These are phyloP conservation scores for Alternaria infectoria DNA, from an alignment of 2,329 filamentous ascomycete genomes.

Conservation along the genomic window DNA sequence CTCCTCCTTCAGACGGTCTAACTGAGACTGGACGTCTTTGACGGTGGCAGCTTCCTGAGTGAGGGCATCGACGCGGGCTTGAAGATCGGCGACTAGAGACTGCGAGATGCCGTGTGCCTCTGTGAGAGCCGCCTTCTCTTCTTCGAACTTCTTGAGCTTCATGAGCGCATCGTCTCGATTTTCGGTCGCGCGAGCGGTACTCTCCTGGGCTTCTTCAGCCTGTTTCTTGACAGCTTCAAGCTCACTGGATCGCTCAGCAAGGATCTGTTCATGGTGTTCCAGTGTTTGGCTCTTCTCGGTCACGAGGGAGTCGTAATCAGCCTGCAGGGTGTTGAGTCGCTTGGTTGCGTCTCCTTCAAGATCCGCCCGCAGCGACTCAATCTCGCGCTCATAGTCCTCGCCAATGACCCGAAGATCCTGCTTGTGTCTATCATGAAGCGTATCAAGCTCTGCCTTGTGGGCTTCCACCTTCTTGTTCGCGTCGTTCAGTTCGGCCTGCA, in stretches of 20 bases:
- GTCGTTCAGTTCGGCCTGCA: slow-evolving; percentile 35
- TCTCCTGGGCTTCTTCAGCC: slow-evolving; percentile 24
- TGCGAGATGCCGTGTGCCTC: slow-evolving; percentile 32
- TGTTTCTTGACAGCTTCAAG: slow-evolving; percentile 30
- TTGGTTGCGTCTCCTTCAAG: slow-evolving; percentile 46
- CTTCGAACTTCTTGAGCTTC: slow-evolving; percentile 29
- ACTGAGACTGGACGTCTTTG: slow-evolving; percentile 17
- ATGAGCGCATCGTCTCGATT: slow-evolving; percentile 29
- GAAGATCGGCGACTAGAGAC: slow-evolving; percentile 28
- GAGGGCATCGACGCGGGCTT: slow-evolving; percentile 30
- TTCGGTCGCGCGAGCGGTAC: slow-evolving; percentile 31
- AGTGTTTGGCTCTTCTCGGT: slow-evolving; percentile 34
- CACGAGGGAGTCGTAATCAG: slow-evolving; percentile 39
- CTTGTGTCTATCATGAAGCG: slow-evolving; percentile 32
- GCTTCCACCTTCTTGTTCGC: slow-evolving; percentile 32
- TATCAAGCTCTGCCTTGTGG: slow-evolving; percentile 38
- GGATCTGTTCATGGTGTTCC: slow-evolving; percentile 30
- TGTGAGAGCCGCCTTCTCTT: slow-evolving; percentile 29
- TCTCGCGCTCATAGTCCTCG: slow-evolving; percentile 43
- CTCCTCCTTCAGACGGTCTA: slow-evolving; percentile 25
- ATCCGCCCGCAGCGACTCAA: slow-evolving; percentile 44
- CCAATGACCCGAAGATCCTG: slow-evolving; percentile 39
- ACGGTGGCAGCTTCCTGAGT: slow-evolving; percentile 13
- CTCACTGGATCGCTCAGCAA: slow-evolving; percentile 26
- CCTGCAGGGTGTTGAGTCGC: slow-evolving; percentile 39